phyloP scores from a whole-genome alignment of 1,284 basidiomycete species.

The Apiotrichum mycotoxinovorans region DNA sequence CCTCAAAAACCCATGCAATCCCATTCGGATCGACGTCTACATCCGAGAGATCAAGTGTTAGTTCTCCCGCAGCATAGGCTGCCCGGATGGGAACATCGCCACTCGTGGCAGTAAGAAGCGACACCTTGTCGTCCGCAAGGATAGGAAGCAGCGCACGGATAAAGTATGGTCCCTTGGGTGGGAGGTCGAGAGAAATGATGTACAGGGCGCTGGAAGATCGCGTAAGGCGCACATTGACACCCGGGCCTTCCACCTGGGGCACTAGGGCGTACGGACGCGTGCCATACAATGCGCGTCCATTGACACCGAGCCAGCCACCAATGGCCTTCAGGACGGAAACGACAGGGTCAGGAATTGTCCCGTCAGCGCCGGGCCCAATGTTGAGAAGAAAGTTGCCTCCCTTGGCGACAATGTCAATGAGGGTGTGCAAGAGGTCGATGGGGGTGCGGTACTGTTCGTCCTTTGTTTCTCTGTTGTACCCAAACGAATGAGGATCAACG shows the following conservation, averaged over 20 bases:
- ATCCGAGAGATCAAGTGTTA: conserved; percentile 18
- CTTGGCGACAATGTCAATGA: conserved; percentile 55
- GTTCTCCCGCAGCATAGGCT: conserved; percentile 1
- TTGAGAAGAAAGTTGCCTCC: conserved; percentile 54
- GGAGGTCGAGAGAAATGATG: conserved; percentile 54
- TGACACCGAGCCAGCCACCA: conserved; percentile 56
- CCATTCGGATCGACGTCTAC: conserved; percentile 7
- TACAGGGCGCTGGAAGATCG: conserved; percentile 57
- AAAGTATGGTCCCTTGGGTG: conserved; percentile 41
- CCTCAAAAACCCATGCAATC: conserved; percentile 22
- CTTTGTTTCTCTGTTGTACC: conserved; percentile 51
- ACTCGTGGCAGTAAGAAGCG: conserved; percentile 42
- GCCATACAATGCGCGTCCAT: conserved; percentile 57
- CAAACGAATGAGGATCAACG: conserved; percentile 25
- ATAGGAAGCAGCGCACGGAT: conserved; percentile 53
- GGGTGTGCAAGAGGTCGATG: conserved; percentile 54
- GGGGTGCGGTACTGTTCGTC: conserved; percentile 55
- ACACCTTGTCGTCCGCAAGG: conserved; percentile 52
- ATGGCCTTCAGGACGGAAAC: conserved; percentile 54
- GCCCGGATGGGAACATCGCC: conserved; percentile 12
- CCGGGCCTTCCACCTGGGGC: conserved; percentile 37
- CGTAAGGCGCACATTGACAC: conserved; percentile 54
- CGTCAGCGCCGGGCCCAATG: conserved; percentile 58
- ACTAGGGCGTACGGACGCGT: conserved; percentile 37
- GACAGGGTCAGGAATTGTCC: conserved; percentile 55